phyloP scores from a whole-genome alignment of 2,329 filamentous ascomycete species.

The Tolypocladium tundrense region DNA sequence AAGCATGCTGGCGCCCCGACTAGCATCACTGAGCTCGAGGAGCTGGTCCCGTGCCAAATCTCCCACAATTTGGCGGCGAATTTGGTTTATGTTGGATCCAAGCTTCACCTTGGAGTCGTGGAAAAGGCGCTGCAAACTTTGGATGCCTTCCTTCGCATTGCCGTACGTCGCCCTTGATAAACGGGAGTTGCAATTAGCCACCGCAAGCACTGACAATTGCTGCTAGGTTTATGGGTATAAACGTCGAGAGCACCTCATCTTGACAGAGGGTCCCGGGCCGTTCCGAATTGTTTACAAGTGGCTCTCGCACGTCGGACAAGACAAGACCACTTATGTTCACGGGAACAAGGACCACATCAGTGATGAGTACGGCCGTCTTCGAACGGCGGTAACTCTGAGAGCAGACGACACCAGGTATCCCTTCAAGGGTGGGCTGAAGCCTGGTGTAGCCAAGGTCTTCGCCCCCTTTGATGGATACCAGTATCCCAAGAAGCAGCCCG shows the following conservation, averaged over 20 bases:
- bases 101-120: conserved; percentile 3
- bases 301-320: conserved; percentile 16
- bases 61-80: conserved; percentile 16
- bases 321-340: conserved; percentile 14
- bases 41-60: conserved; percentile 10
- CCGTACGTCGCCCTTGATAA: background rate
- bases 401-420: conserved; percentile 7
- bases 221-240: conserved; percentile 5
- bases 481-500: conserved; percentile 8
- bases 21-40: conserved; percentile 4
- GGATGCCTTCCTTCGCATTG: conserved; percentile 6
- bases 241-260: conserved; percentile 12
- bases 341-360: background rate
- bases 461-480: conserved; percentile 7
- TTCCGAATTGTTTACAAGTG: conserved; percentile 12
- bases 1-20: background rate
- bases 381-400: conserved; percentile 10
- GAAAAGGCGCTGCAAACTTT: conserved; percentile 10
- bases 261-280: conserved; percentile 5
- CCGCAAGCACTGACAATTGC: background rate
- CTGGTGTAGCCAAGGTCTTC: conserved; percentile 1
- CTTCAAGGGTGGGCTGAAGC: background rate
- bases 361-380: conserved; percentile 9
- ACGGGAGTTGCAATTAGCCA: conserved; percentile 1
- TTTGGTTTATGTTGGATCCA: conserved; percentile 18